These are phyloP conservation scores for Vitis cinerea DNA, from an alignment of 164 flowering plant genomes.

Conservation along the genomic window DNA sequence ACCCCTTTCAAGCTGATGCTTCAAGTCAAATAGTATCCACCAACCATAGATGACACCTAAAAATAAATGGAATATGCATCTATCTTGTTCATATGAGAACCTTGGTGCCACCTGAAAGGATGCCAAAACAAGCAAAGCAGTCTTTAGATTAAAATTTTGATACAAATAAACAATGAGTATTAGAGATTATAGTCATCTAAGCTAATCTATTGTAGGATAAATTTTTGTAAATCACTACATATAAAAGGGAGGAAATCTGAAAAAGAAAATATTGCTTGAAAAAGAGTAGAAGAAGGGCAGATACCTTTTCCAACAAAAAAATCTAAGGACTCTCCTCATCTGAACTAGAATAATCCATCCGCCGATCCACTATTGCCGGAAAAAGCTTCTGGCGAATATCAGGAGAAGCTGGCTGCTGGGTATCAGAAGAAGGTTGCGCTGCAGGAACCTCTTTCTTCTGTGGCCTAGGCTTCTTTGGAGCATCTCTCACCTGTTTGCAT, in stretches of 20 bases:
- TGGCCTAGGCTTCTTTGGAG: slow-evolving; percentile 31
- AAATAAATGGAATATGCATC: no score
- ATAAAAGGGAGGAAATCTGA: no score
- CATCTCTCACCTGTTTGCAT: slow-evolving; percentile 61
- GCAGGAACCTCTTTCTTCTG: slow-evolving; percentile 33
- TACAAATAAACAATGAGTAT: neutral
- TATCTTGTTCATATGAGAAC: neutral
- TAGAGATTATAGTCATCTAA: no score
- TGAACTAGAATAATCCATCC: slow-evolving; percentile 41
- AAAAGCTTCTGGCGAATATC: slow-evolving; percentile 37
- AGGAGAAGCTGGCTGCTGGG: slow-evolving; percentile 20
- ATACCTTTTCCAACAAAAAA: slow-evolving; percentile 13
- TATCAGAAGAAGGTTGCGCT: slow-evolving; percentile 31
- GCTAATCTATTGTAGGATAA: neutral
- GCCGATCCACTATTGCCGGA: slow-evolving; percentile 52
- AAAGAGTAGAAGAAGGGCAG: neutral
- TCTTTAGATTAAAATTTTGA: no score
- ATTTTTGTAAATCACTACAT: neutral
- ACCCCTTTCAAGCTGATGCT: neutral
- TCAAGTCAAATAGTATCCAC: no score
- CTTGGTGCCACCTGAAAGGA: slow-evolving; percentile 3
- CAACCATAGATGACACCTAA: neutral
- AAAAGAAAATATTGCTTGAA: neutral
- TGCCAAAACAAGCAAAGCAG: neutral
- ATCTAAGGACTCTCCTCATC: slow-evolving; percentile 37